Conservation (phyloP, 176 grass and related monocot genomes). For the Alloteropsis semialata region DNA sequence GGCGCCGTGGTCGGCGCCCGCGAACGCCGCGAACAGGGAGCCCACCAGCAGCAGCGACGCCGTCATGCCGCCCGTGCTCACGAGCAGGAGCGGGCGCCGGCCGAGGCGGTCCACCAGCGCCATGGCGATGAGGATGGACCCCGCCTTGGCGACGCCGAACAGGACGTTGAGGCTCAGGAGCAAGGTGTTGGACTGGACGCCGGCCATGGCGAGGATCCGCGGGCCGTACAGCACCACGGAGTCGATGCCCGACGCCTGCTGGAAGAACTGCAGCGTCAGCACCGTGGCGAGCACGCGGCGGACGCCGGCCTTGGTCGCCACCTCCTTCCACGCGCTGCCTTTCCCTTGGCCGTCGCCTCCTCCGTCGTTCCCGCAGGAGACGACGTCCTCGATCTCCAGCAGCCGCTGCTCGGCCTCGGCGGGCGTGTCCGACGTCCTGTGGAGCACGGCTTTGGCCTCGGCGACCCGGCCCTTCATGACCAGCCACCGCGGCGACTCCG, state of each 20-base stretch:
- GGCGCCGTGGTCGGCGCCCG: constrained; percentile 14
- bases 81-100: constrained; percentile 48
- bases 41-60: constrained; percentile 38
- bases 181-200: constrained; percentile 45
- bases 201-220: constrained; percentile 45
- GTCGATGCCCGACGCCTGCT: constrained; percentile 68
- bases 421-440: constrained; percentile 52
- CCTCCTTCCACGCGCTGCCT: constrained; percentile 43
- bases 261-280: constrained; percentile 60
- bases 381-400: constrained; percentile 56
- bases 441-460: constrained; percentile 46
- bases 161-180: constrained; percentile 54
- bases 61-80: constrained; percentile 61
- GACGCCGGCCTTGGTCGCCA: constrained; percentile 27
- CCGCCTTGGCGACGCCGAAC: constrained; percentile 59
- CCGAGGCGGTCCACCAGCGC: constrained; percentile 51
- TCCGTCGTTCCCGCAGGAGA: neutral
- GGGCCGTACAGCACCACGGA: constrained; percentile 69
- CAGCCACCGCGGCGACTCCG: constrained; percentile 86
- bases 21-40: constrained; percentile 36
- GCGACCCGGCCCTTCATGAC: constrained; percentile 66
- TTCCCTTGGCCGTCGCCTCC: too few species aligned
- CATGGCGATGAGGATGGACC: constrained; percentile 68
- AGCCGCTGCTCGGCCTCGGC: constrained; percentile 44
- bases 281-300: constrained; percentile 49